A percentile compares a stretch with the other conserved stretches of the same genome.
phyloP scores from a whole-genome alignment of 2,329 filamentous ascomycete species.

The Penicillium sp. region DNA sequence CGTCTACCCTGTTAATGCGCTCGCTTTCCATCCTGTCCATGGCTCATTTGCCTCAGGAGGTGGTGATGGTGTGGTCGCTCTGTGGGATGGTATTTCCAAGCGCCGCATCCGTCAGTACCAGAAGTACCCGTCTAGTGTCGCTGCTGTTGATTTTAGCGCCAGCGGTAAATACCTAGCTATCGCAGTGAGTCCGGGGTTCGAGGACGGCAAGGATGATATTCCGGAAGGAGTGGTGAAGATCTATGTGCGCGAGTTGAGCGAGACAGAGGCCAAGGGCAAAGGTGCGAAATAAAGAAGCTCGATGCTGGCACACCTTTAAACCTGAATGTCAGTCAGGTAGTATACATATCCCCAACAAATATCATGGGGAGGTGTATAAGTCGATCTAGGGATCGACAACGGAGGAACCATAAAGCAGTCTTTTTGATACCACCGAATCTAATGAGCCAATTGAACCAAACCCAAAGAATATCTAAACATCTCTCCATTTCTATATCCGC shows the following conservation, averaged over 20 bases:
- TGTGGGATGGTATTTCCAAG: slow-evolving; percentile 93
- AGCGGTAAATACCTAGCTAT: slow-evolving; percentile 79
- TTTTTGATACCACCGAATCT: slow-evolving; percentile 17
- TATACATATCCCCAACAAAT: neutral
- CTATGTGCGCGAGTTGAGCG: slow-evolving; percentile 78
- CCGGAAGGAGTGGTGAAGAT: slow-evolving; percentile 73
- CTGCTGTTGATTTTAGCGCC: slow-evolving; percentile 72
- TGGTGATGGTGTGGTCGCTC: slow-evolving; percentile 84
- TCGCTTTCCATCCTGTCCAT: slow-evolving; percentile 79
- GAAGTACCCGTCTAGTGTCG: slow-evolving; percentile 76
- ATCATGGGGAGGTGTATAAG: neutral
- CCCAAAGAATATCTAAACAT: slow-evolving; percentile 1
- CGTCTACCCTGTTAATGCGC: slow-evolving; percentile 87
- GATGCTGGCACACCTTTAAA: neutral
- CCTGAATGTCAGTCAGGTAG: neutral
- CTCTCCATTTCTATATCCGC: slow-evolving; percentile 7
- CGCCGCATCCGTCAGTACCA: slow-evolving; percentile 86
- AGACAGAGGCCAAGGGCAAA: slow-evolving; percentile 87
- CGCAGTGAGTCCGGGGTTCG: slow-evolving; percentile 81
- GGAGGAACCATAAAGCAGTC: slow-evolving; percentile 5
- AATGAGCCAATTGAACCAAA: slow-evolving; percentile 13
- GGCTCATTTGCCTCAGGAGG: slow-evolving; percentile 89
- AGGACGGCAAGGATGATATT: slow-evolving; percentile 78
- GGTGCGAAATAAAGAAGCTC: slow-evolving; percentile 59
- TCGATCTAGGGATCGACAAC: neutral